phyloP scores from a whole-genome alignment of 1,284 basidiomycete genomes.

The Mycosarcoma maydis region DNA sequence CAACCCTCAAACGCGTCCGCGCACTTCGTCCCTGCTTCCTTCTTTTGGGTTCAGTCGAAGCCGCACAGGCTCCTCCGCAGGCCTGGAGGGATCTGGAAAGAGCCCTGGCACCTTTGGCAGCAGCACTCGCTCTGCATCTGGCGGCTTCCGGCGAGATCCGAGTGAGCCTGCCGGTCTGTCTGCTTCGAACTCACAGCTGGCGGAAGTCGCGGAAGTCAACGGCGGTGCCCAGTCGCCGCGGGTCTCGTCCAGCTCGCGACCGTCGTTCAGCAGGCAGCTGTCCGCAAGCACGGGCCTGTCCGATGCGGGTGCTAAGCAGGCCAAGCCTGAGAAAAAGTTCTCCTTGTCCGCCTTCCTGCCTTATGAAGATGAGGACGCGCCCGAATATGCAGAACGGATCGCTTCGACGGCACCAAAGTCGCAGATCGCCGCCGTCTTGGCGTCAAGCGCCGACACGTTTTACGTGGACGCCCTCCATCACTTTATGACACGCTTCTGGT shows the following conservation, averaged over 20 bases:
- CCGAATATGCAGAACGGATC: slow-evolving; percentile 49
- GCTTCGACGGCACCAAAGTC: slow-evolving; percentile 29
- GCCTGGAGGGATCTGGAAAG: slow-evolving; percentile 30
- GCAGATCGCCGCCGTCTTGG: slow-evolving; percentile 55
- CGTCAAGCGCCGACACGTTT: slow-evolving; percentile 76
- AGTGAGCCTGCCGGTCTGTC: slow-evolving; percentile 8
- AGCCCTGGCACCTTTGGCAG: slow-evolving; percentile 30
- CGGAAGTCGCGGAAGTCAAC: slow-evolving; percentile 8
- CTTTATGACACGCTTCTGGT: slow-evolving; percentile 84
- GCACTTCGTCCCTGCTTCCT: slow-evolving; percentile 56
- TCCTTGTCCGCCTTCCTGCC: slow-evolving; percentile 40
- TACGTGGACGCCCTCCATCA: slow-evolving; percentile 76
- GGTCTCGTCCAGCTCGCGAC: slow-evolving; percentile 29
- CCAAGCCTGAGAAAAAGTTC: slow-evolving; percentile 33
- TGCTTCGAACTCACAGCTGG: slow-evolving; percentile 3
- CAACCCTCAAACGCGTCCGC: slow-evolving; percentile 30
- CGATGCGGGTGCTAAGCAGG: slow-evolving; percentile 20
- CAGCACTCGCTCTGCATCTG: slow-evolving; percentile 15
- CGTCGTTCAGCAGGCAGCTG: slow-evolving; percentile 35
- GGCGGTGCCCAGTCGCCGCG: slow-evolving; percentile 18
- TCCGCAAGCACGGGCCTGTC: slow-evolving; percentile 19
- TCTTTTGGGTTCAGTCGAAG: slow-evolving; percentile 43
- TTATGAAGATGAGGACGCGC: slow-evolving; percentile 46
- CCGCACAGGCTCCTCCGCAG: slow-evolving; percentile 39
- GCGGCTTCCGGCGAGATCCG: slow-evolving; percentile 23